Evolutionary conservation across 352 stramenopile genomes (phyloP).

Genomic region (Pythium guiyangense): DNA sequence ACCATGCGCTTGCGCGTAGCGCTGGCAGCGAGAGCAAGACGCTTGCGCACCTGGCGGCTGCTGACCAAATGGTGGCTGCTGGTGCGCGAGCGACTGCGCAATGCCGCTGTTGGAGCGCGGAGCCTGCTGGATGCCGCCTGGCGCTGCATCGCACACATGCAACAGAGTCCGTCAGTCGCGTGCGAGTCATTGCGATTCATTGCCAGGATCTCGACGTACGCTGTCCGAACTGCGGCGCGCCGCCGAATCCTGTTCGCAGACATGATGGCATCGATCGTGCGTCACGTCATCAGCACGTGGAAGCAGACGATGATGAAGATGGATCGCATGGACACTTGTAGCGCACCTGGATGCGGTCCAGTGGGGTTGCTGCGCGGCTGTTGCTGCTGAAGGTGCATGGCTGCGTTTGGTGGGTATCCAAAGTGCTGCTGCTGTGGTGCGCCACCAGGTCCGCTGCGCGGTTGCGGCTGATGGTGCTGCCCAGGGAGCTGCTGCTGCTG

Average conservation of each 20-base stretch:
- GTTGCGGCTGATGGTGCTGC: constrained; percentile 6
- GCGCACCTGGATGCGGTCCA: constrained; percentile 7
- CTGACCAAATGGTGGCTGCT: constrained; percentile 8
- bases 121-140: constrained; percentile 24
- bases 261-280: background rate
- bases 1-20: no score
- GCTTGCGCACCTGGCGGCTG: constrained; percentile 8
- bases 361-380: constrained; percentile 7
- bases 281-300: background rate
- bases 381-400: constrained; percentile 4
- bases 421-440: constrained; percentile 4
- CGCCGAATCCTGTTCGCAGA: constrained; percentile 4
- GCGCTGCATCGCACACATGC: constrained; percentile 10
- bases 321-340: no score
- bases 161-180: background rate
- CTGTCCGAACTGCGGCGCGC: constrained; percentile 13
- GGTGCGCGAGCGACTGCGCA: constrained; percentile 7
- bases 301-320: background rate
- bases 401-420: constrained; percentile 10
- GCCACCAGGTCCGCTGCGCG: constrained; percentile 14
- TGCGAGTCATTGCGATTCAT: background rate
- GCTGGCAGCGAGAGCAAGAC: background rate
- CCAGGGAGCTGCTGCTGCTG: constrained; percentile 12
- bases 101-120: constrained; percentile 27
- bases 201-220: constrained; percentile 1